A percentile compares a stretch with the other conserved stretches of the same genome.
Conservation (phyloP, 176 grass and related monocot species). For the Areca catechu region DNA sequence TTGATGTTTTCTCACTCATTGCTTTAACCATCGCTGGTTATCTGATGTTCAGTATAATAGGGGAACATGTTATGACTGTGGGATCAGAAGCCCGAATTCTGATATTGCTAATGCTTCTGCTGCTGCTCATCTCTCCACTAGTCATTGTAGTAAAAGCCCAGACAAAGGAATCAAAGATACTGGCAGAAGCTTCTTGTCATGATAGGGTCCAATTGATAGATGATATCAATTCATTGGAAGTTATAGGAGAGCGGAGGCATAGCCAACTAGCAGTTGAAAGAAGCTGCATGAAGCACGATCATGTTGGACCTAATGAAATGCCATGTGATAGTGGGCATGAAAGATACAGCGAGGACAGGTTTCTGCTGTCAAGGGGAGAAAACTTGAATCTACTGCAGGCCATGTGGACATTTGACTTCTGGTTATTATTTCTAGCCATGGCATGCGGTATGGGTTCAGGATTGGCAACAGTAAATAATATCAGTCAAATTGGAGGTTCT, state of each 20-base stretch:
- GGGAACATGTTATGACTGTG: constrained; percentile 31
- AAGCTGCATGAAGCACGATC: not conserved
- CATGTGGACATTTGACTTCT: constrained; percentile 46
- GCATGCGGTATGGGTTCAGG: constrained; percentile 72
- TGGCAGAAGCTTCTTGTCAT: not conserved
- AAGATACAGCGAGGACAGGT: not conserved
- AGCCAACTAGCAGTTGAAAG: not conserved
- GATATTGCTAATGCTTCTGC: constrained; percentile 37
- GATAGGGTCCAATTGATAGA: constrained; percentile 5
- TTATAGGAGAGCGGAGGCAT: not conserved
- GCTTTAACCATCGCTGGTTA: constrained; percentile 58
- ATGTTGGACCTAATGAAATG: not conserved
- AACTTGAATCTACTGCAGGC: constrained; percentile 44
- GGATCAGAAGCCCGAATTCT: constrained; percentile 1
- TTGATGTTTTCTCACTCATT: constrained; percentile 70
- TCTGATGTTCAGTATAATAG: constrained; percentile 84
- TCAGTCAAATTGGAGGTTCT: constrained; percentile 61
- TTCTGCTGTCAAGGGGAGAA: constrained; percentile 18
- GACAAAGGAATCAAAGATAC: constrained; percentile 15
- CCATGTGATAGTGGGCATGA: not conserved
- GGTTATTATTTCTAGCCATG: constrained; percentile 57
- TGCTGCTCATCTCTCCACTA: constrained; percentile 43
- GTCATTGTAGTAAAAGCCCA: constrained; percentile 45
- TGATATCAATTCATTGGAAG: not conserved
- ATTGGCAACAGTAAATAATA: constrained; percentile 71